phyloP scores from a whole-genome alignment of 768 basidiomycete species.

The Lactifluus subvellereus region DNA sequence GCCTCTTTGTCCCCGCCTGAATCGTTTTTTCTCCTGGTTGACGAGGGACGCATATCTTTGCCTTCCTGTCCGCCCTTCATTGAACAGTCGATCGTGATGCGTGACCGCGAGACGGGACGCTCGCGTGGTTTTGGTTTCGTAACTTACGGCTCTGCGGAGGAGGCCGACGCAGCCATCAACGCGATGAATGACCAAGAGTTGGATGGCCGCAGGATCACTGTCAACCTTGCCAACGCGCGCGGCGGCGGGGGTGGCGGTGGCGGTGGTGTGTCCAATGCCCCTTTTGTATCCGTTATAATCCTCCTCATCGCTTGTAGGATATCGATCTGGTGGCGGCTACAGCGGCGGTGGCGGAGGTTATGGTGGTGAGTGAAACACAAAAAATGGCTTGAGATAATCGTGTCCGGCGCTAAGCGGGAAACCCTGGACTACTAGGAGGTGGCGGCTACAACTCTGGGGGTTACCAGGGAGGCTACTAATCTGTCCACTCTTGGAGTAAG shows the following conservation, averaged over 20 bases:
- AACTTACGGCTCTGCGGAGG: conserved; percentile 52
- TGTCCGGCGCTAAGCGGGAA: not conserved
- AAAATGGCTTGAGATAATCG: not conserved
- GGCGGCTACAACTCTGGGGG: conserved; percentile 27
- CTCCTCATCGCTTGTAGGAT: conserved; percentile 19
- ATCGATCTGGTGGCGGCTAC: conserved; percentile 32
- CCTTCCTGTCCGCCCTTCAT: not conserved
- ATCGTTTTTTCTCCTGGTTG: not conserved
- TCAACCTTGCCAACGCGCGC: conserved; percentile 76
- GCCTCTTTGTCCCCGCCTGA: conserved; percentile 39
- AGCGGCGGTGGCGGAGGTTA: conserved; percentile 32
- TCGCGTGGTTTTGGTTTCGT: conserved; percentile 98
- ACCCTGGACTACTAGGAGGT: conserved; percentile 1
- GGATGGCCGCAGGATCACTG: conserved; percentile 87
- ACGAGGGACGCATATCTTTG: not conserved
- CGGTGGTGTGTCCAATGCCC: conserved; percentile 35
- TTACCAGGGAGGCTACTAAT: conserved; percentile 23
- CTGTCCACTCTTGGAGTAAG: not conserved
- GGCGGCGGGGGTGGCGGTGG: conserved; percentile 26
- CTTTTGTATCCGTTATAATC: not conserved
- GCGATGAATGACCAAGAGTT: conserved; percentile 84
- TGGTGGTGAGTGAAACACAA: conserved; percentile 18
- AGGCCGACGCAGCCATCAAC: conserved; percentile 75
- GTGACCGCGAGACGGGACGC: conserved; percentile 95
- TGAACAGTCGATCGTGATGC: conserved; percentile 91